phyloP scores from a whole-genome alignment of 78 protist genomes.

The Chrysochromulina parva region DNA sequence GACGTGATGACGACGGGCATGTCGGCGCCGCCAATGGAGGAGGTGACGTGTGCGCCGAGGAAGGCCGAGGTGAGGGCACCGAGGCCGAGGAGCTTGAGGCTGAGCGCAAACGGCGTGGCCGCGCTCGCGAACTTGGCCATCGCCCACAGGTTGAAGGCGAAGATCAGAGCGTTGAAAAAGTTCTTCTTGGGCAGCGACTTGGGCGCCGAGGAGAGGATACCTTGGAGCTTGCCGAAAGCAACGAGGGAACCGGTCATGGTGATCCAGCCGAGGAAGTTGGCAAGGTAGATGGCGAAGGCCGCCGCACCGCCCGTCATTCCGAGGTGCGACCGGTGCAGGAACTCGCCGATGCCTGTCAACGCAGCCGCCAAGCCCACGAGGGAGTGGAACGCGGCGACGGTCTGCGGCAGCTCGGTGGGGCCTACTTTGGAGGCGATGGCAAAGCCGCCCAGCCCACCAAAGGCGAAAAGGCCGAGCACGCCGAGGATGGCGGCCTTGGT shows the following conservation, averaged over 20 bases:
- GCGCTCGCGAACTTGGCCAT: not conserved
- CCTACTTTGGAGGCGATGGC: not conserved
- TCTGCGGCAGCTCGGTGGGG: constrained; percentile 24
- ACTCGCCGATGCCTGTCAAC: constrained; percentile 37
- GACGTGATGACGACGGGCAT: constrained; percentile 97
- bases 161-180: constrained; percentile 51
- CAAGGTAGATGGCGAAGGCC: constrained; percentile 8
- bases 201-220: constrained; percentile 60
- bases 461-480: constrained; percentile 16
- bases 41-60: constrained; percentile 74
- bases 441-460: not conserved
- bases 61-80: constrained; percentile 38
- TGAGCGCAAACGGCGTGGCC: not conserved
- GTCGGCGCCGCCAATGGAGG: constrained; percentile 96
- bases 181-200: constrained; percentile 63
- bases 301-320: not conserved
- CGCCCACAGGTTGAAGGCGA: not conserved
- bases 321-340: not conserved
- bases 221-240: constrained; percentile 92
- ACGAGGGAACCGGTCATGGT: constrained; percentile 83
- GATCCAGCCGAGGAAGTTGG: constrained; percentile 51
- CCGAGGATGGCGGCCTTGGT: not conserved
- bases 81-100: not conserved
- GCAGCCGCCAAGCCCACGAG: constrained; percentile 75
- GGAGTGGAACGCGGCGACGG: constrained; percentile 59